Conservation (phyloP, 2,329 filamentous ascomycete species). For the Thermothelomyces thermophilus region DNA sequence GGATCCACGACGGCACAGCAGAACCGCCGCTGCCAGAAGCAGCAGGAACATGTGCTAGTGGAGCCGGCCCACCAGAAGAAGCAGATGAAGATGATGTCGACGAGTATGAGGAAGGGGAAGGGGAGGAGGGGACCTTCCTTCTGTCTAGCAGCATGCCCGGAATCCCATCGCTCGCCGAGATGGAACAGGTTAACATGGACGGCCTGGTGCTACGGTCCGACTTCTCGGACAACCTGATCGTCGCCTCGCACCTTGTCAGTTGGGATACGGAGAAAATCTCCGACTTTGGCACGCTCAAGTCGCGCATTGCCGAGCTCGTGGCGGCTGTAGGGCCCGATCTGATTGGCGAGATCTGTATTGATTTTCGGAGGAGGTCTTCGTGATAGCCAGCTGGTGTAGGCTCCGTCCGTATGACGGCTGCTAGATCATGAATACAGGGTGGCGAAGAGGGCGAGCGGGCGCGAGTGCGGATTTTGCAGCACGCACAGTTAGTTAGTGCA, state of each 20-base stretch:
- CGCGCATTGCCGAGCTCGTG: conserved; percentile 59
- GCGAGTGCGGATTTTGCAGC: neutral
- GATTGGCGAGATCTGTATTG: conserved; percentile 50
- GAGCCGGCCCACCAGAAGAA: neutral
- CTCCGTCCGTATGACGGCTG: neutral
- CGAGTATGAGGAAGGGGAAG: conserved; percentile 19
- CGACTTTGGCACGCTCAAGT: conserved; percentile 49
- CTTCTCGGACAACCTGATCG: conserved; percentile 32
- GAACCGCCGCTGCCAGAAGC: too few species aligned
- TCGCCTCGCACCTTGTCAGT: conserved; percentile 45
- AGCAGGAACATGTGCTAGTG: too few species aligned
- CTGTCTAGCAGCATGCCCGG: conserved; percentile 62
- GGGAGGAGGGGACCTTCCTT: conserved; percentile 34
- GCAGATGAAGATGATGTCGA: conserved; percentile 4
- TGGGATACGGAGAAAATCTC: conserved; percentile 52
- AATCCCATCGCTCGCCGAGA: conserved; percentile 47
- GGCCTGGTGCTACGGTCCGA: conserved; percentile 49
- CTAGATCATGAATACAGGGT: neutral
- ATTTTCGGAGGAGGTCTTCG: conserved; percentile 36
- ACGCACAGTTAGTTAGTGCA: neutral
- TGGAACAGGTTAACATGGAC: conserved; percentile 52
- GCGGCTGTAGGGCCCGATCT: conserved; percentile 59
- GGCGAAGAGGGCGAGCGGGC: neutral
- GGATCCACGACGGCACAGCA: neutral
- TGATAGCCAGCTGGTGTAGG: neutral